Percentiles rank a stretch among this genome's conserved stretches.
Conservation (phyloP, 805 yeast genomes). For the Clavispora phyllophila region DNA sequence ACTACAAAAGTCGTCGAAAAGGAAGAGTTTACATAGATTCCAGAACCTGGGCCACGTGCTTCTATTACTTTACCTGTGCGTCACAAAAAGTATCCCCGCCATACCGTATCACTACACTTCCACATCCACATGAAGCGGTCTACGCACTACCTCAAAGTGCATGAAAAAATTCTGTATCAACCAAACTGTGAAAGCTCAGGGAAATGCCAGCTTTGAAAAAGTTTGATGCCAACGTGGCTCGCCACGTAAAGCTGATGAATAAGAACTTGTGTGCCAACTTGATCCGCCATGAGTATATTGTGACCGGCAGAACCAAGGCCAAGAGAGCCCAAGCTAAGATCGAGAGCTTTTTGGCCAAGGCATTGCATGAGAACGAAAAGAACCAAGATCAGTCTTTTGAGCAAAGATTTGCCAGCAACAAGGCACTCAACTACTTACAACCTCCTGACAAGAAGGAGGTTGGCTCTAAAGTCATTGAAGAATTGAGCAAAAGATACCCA, state of each 20-base stretch:
- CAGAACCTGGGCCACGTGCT: no score
- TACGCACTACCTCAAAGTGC: not conserved
- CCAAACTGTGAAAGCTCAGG: not conserved
- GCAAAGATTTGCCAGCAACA: constrained; percentile 11
- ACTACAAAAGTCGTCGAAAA: no score
- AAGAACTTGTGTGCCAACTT: constrained; percentile 40
- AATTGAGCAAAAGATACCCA: constrained; percentile 58
- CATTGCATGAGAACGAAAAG: constrained; percentile 24
- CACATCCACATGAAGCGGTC: not conserved
- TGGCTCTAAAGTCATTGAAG: constrained; percentile 57
- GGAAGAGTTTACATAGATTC: no score
- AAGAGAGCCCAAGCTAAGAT: constrained; percentile 39
- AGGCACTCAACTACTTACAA: constrained; percentile 21
- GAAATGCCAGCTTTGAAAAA: constrained; percentile 39
- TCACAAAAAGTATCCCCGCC: no score
- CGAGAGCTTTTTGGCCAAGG: constrained; percentile 32
- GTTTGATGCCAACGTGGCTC: constrained; percentile 37
- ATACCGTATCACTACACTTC: no score
- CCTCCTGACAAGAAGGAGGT: constrained; percentile 23
- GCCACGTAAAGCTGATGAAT: constrained; percentile 41
- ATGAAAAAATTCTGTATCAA: not conserved
- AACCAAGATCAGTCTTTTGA: constrained; percentile 11
- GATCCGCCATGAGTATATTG: constrained; percentile 40
- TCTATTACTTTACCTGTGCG: no score
- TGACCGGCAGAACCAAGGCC: constrained; percentile 41